Conservation (phyloP, 1,139 yeast genomes). For the Sugiyamaella xylanicola region DNA sequence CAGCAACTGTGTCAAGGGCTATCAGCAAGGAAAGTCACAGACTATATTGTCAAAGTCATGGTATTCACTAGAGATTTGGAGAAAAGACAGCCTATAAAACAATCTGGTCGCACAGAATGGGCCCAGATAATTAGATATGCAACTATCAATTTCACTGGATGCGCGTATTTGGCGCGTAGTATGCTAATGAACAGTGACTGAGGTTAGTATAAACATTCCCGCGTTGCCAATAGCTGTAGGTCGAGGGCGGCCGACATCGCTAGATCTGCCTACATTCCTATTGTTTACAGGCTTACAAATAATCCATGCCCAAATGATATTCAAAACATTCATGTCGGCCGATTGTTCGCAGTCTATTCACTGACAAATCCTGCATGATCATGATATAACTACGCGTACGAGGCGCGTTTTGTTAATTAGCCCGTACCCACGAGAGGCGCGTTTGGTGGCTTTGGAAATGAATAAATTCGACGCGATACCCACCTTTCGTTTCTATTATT, state of each 20-base stretch:
- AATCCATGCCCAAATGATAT: neutral
- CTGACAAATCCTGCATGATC: slow-evolving; percentile 12
- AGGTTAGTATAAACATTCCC: neutral
- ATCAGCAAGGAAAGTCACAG: too few species aligned
- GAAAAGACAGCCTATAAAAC: too few species aligned
- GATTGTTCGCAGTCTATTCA: neutral
- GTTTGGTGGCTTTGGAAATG: neutral
- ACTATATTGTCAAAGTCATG: too few species aligned
- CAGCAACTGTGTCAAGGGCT: too few species aligned
- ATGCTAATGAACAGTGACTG: neutral
- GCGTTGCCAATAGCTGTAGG: neutral
- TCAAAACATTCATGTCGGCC: neutral
- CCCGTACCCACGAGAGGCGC: slow-evolving; percentile 11
- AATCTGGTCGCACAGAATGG: too few species aligned
- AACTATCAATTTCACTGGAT: neutral
- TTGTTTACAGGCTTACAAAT: slow-evolving; percentile 1
- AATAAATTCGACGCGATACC: slow-evolving; percentile 15
- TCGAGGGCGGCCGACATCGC: neutral
- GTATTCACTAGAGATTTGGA: too few species aligned
- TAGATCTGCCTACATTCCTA: slow-evolving; percentile 3
- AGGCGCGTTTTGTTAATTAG: slow-evolving; percentile 9
- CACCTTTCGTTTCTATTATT: slow-evolving; percentile 1
- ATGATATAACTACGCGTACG: slow-evolving; percentile 1
- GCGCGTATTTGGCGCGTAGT: slow-evolving; percentile 7
- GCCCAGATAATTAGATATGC: neutral